Evolutionary conservation across 208 protist genomes (phyloP).

Genomic region (Zelonia costaricensis): DNA sequence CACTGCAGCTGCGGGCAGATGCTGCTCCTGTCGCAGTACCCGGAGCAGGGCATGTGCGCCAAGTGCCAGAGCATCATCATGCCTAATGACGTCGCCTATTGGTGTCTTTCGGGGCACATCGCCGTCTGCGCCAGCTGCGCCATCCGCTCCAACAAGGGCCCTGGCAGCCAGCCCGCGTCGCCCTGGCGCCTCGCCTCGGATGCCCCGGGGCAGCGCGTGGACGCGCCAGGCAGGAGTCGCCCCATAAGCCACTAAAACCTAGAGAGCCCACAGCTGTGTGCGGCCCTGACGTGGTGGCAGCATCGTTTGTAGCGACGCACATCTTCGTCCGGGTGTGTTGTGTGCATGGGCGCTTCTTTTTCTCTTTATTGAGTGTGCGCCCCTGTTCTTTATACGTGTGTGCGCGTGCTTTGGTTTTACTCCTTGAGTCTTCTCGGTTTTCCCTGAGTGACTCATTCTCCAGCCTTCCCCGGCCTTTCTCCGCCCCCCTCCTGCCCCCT

Average conservation of each 20-base stretch:
- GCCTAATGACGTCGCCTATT: conserved; percentile 34
- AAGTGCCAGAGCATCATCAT: conserved; percentile 30
- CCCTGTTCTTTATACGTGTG: no score
- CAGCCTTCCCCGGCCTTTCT: no score
- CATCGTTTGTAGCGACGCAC: no score
- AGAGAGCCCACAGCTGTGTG: no score
- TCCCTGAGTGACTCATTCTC: no score
- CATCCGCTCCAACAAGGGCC: conserved; percentile 6
- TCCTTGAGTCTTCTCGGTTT: no score
- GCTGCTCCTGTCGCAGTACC: conserved; percentile 37
- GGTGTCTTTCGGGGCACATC: conserved; percentile 42
- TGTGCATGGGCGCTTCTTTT: no score
- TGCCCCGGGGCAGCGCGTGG: neutral
- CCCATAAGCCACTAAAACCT: neutral
- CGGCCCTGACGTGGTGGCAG: no score
- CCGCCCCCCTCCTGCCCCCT: no score
- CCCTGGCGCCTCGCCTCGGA: neutral
- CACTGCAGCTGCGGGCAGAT: conserved; percentile 50
- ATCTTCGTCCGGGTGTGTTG: no score
- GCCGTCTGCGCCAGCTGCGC: conserved; percentile 36
- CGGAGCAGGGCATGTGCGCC: conserved; percentile 20
- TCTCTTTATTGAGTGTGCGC: no score
- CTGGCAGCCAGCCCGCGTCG: neutral
- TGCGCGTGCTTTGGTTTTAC: no score
- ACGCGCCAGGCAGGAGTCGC: neutral